Percentiles rank a stretch among this genome's conserved stretches.
phyloP scores from a whole-genome alignment of 108 stramenopile species.

The Parietichytrium sp. region DNA sequence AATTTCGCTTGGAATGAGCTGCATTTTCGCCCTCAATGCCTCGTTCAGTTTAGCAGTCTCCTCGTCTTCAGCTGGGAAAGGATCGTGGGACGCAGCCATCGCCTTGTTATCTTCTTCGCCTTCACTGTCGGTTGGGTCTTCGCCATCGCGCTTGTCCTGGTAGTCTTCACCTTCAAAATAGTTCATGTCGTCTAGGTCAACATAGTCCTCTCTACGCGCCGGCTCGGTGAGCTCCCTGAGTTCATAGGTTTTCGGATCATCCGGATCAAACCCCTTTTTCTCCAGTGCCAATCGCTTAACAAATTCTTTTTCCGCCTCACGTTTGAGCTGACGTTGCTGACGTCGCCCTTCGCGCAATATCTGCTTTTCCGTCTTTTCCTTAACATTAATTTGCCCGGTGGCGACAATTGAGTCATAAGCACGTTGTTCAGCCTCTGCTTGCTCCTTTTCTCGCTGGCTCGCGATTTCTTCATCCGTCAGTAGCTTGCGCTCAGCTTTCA shows the following conservation, averaged over 20 bases:
- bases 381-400: not conserved
- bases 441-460: not conserved
- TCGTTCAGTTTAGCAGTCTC: not conserved
- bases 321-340: not conserved
- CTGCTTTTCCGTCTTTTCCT: not conserved
- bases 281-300: not conserved
- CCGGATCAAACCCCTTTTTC: constrained; percentile 19
- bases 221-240: not conserved
- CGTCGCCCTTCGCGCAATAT: not conserved
- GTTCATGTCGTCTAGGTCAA: not conserved
- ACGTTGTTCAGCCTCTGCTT: not conserved
- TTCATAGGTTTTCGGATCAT: not conserved
- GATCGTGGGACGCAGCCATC: not conserved
- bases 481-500: constrained; percentile 46
- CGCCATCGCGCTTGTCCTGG: not conserved
- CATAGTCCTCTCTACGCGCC: not conserved
- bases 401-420: constrained; percentile 20
- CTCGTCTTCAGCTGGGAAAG: not conserved
- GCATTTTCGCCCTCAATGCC: not conserved
- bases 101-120: not conserved
- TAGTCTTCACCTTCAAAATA: not conserved
- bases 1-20: not conserved
- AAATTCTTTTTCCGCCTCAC: not conserved
- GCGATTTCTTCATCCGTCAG: constrained; percentile 29
- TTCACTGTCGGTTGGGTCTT: not conserved